Conservation (phyloP, 2,329 filamentous ascomycete species). For the Atkinsonella texensis region DNA sequence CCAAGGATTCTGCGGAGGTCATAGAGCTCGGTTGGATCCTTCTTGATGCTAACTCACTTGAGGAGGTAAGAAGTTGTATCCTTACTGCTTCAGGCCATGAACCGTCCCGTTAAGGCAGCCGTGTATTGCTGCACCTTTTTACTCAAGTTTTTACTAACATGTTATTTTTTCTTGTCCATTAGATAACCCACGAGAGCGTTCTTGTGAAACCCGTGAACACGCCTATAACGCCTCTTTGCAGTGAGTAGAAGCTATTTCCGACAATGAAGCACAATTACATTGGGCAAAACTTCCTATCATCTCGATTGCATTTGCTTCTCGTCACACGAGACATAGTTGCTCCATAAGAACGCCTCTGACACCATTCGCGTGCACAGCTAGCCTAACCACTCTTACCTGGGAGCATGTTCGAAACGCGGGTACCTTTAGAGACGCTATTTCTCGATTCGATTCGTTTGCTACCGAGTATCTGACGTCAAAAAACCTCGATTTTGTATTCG, state of each 20-base stretch:
- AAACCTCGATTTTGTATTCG: constrained; percentile 94
- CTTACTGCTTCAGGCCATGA: constrained; percentile 1
- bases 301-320: background rate
- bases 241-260: constrained; percentile 48
- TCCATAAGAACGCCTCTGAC: background rate
- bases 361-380: constrained; percentile 47
- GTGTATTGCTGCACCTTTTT: background rate
- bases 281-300: background rate
- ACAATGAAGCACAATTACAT: constrained; percentile 7
- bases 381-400: constrained; percentile 95
- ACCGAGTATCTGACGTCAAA: constrained; percentile 82
- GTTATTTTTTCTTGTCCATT: background rate
- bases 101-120: constrained; percentile 3
- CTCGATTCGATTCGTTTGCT: constrained; percentile 87
- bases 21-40: constrained; percentile 99
- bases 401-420: constrained; percentile 97
- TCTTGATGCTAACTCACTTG: constrained; percentile 78
- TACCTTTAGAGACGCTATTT: constrained; percentile 92
- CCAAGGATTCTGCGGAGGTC: constrained; percentile 97
- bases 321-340: no score
- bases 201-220: constrained; percentile 98
- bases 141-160: constrained; percentile 10
- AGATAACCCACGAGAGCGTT: constrained; percentile 92
- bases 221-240: constrained; percentile 95
- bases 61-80: constrained; percentile 57